Evolutionary conservation across 2,329 filamentous ascomycete genomes (phyloP).

Genomic region (Penicillium janthinellum): DNA sequence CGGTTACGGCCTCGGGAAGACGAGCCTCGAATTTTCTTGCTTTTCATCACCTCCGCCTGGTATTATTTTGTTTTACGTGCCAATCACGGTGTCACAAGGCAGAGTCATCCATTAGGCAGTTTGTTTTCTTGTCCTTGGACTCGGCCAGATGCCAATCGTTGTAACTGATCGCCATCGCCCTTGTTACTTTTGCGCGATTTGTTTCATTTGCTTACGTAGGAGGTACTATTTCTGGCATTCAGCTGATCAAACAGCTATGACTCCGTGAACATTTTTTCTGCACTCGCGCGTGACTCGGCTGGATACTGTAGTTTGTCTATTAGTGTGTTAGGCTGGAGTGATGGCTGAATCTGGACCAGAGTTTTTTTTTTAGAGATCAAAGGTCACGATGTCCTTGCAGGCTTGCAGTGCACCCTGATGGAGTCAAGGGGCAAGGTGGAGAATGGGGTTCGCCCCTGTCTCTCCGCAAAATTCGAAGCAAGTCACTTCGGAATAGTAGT

Average conservation of each 20-base stretch:
- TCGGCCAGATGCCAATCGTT: not conserved
- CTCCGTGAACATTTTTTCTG: constrained; percentile 1
- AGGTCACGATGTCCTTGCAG: constrained; percentile 5
- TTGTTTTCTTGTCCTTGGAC: too few species aligned
- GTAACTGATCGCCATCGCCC: constrained; percentile 6
- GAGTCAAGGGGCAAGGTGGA: constrained; percentile 19
- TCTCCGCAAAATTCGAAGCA: constrained; percentile 15
- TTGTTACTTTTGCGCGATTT: constrained; percentile 24
- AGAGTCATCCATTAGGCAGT: too few species aligned
- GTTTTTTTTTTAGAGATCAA: not conserved
- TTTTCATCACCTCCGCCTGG: not conserved
- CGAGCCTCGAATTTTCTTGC: constrained; percentile 7
- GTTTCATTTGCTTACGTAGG: constrained; percentile 19
- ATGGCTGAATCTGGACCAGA: constrained; percentile 9
- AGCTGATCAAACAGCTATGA: constrained; percentile 14
- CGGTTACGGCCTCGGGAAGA: constrained; percentile 13
- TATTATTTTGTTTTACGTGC: not conserved
- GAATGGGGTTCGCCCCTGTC: constrained; percentile 14
- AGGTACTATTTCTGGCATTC: constrained; percentile 4
- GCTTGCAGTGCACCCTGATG: constrained; percentile 6
- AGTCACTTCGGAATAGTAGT: not conserved
- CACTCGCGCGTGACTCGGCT: constrained; percentile 18
- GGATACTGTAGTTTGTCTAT: not conserved
- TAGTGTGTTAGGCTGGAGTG: not conserved
- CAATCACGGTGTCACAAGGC: too few species aligned